Base-by-base conservation (phyloP, 2,329 filamentous ascomycete genomes). In the Lecanosticta acicola region DNA sequence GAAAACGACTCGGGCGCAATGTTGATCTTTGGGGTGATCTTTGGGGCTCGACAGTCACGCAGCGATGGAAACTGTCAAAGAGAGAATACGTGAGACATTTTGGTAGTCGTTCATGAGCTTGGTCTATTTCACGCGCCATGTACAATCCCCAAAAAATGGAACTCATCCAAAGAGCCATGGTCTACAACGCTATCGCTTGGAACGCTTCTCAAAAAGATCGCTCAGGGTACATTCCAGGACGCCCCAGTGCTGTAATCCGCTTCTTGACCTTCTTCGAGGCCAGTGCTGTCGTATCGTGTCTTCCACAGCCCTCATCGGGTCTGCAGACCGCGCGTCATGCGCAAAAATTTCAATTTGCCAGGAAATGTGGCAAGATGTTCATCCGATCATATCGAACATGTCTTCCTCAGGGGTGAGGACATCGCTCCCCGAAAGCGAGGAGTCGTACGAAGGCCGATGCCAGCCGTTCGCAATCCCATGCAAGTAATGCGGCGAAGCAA, bases 341-440 rank as follows among this genome's bases (percentile, higher is more conserved):
- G n/a, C n/a, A n/a, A n/a, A n/a, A n/a, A n/a, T n/a, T n/a, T n/a
- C n/a, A n/a, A n/a, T n/a, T n/a, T n/a, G n/a, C n/a, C n/a, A n/a
- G n/a, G n/a, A n/a, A n/a, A n/a, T n/a, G 11, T 20, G 26, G 20
- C 37, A 39, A 16, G 29, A 11, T 29, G 24, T 29, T 56, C 49
- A 56, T n/a, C 53, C 55, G 38, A 57, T 55, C 55, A 57, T 57
- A 41, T 57, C 55, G 41, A 55, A 37, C 18, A 57, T 36, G 40
- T 56, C 49, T 40, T 56, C 54, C 24, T 29, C 24, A n/a, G n/a
- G n/a, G n/a, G n/a, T n/a, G n/a, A n/a, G n/a, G n/a, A n/a, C n/a
- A n/a, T n/a, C n/a, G n/a, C n/a, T n/a, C n/a, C n/a, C n/a, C n/a
- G n/a, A n/a, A n/a, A n/a, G n/a, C n/a, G n/a, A n/a, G n/a, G n/a